These are phyloP conservation scores for Dryadomyces quercivorus DNA, from an alignment of 2,329 filamentous ascomycete genomes.

Conservation along the genomic window DNA sequence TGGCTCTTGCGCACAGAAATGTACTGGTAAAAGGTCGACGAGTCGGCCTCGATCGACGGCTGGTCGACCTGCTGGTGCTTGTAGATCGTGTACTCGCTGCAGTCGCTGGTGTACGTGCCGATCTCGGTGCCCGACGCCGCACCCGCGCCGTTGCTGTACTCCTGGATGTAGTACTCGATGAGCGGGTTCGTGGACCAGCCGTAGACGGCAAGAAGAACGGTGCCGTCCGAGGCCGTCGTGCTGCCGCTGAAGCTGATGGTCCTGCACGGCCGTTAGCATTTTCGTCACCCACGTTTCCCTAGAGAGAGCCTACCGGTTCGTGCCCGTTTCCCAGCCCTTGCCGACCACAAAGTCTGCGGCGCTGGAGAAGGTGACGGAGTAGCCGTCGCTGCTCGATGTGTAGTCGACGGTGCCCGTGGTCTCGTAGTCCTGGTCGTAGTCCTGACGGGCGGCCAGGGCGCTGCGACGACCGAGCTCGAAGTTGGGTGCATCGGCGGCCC, in stretches of 20 bases:
- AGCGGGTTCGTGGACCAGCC: slow-evolving; percentile 12
- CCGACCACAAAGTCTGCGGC: slow-evolving; percentile 43
- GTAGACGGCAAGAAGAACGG: slow-evolving; percentile 15
- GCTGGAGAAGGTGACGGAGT: slow-evolving; percentile 30
- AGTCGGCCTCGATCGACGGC: slow-evolving; percentile 31
- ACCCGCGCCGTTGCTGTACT: slow-evolving; percentile 12
- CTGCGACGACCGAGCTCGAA: slow-evolving; percentile 14
- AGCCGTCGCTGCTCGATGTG: slow-evolving; percentile 18
- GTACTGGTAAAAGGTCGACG: slow-evolving; percentile 35
- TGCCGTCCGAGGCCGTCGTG: slow-evolving; percentile 14
- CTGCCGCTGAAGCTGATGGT: slow-evolving; percentile 18
- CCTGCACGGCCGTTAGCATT: slow-evolving; percentile 10
- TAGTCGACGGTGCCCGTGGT: slow-evolving; percentile 23
- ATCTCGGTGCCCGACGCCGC: slow-evolving; percentile 11
- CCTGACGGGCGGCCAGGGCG: slow-evolving; percentile 17
- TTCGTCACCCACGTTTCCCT: too few relatives aligned
- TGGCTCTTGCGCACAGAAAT: slow-evolving; percentile 37
- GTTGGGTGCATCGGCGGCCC: slow-evolving; percentile 14
- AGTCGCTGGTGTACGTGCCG: slow-evolving; percentile 20
- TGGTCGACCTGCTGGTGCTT: slow-evolving; percentile 22
- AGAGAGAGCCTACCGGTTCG: slow-evolving; percentile 24
- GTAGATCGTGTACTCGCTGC: slow-evolving; percentile 24
- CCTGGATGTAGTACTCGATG: slow-evolving; percentile 13
- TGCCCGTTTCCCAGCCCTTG: slow-evolving; percentile 45
- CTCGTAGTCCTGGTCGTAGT: slow-evolving; percentile 31